Conservation (phyloP, 2,329 filamentous ascomycete genomes). For the Cercospora janseana region DNA sequence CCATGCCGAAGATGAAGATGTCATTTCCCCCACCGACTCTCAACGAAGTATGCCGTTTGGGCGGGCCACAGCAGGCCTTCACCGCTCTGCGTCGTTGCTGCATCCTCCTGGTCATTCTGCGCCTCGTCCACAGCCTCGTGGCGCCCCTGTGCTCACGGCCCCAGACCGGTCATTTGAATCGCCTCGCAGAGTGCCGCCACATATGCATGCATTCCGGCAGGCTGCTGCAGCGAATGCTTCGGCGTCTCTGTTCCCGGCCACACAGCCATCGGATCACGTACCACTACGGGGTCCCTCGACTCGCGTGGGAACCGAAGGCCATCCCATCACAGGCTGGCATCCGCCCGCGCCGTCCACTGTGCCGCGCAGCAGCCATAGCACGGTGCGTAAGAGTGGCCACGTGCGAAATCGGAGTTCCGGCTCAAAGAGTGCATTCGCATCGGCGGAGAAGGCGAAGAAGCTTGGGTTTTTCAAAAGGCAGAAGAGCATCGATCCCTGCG, state of each 20-base stretch:
- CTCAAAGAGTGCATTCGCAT: slow-evolving; percentile 26
- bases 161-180: slow-evolving; percentile 8
- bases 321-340: slow-evolving; percentile 39
- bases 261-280: slow-evolving; percentile 30
- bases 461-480: slow-evolving; percentile 31
- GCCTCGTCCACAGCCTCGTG: slow-evolving; percentile 19
- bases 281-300: slow-evolving; percentile 26
- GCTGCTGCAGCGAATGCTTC: slow-evolving; percentile 29
- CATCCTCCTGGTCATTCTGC: slow-evolving; percentile 28
- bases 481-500: slow-evolving; percentile 15
- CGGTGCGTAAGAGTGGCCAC: slow-evolving; percentile 5
- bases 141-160: slow-evolving; percentile 20
- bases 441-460: slow-evolving; percentile 30
- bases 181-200: slow-evolving; percentile 31
- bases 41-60: slow-evolving; percentile 14
- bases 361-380: slow-evolving; percentile 17
- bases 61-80: slow-evolving; percentile 14
- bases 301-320: slow-evolving; percentile 31
- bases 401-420: slow-evolving; percentile 24
- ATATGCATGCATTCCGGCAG: slow-evolving; percentile 36
- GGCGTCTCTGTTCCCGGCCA: slow-evolving; percentile 33
- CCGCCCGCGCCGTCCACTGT: slow-evolving; percentile 32
- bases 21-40: slow-evolving; percentile 22
- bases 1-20: slow-evolving; percentile 27
- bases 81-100: slow-evolving; percentile 32